Conservation (phyloP, 306 rosid species). For the Phaseolus lunatus region DNA sequence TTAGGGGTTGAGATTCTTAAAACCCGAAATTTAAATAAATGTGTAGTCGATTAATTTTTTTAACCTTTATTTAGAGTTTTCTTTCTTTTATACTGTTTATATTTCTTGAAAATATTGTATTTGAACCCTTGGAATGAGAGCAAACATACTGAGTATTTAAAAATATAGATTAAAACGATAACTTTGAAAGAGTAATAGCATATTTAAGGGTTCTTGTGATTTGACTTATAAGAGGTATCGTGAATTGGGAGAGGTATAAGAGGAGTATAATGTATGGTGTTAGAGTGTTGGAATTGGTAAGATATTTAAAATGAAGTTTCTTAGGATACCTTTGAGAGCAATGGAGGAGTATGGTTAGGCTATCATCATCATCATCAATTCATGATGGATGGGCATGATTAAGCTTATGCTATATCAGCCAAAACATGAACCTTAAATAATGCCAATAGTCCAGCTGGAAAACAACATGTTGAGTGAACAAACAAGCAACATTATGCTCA, state of each 20-base stretch:
- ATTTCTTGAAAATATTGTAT: background rate
- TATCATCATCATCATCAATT: constrained; percentile 2
- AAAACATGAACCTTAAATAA: constrained; percentile 36
- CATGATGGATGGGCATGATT: constrained; percentile 25
- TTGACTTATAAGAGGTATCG: too few species aligned
- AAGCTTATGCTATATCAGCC: constrained; percentile 2
- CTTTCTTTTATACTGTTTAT: too few species aligned
- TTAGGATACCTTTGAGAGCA: constrained; percentile 42
- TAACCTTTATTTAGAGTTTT: background rate
- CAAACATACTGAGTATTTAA: background rate
- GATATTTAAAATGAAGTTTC: constrained; percentile 33
- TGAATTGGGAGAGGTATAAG: background rate
- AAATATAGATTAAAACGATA: background rate
- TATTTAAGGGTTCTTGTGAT: too few species aligned
- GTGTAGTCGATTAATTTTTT: background rate
- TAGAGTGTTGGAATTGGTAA: background rate
- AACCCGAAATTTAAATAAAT: background rate
- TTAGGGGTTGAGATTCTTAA: background rate
- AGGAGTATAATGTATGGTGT: background rate
- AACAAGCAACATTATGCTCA: constrained; percentile 29
- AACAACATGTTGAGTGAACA: constrained; percentile 40
- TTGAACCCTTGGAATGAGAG: background rate
- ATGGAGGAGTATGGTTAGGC: constrained; percentile 1
- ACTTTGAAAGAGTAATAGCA: background rate
- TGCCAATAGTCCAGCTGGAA: constrained; percentile 52